A percentile compares a stretch with the other conserved stretches of the same genome.
Evolutionary conservation across 1,139 yeast genomes (phyloP).

Genomic region (Yamadazyma triangularis): DNA sequence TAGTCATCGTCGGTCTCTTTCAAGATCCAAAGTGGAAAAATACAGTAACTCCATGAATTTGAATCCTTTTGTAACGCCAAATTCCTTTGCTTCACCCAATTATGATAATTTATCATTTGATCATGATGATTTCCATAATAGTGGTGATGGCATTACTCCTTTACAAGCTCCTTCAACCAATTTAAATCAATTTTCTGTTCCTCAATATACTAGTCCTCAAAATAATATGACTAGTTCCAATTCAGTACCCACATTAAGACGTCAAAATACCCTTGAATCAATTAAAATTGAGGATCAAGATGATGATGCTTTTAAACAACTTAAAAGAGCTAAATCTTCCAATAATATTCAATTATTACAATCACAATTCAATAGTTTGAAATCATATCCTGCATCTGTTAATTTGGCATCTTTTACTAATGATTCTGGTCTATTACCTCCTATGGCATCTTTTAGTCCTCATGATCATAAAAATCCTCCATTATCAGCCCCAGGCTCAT

Average conservation of each 20-base stretch:
- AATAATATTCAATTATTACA: slow-evolving; percentile 11
- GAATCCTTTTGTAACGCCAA: slow-evolving; percentile 46
- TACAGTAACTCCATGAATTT: slow-evolving; percentile 13
- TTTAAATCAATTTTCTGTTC: slow-evolving; percentile 2
- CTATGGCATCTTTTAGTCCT: slow-evolving; percentile 31
- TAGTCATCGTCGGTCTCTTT: slow-evolving; percentile 15
- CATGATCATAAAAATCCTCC: background rate
- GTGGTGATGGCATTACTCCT: slow-evolving; percentile 17
- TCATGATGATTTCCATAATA: slow-evolving; percentile 19
- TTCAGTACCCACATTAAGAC: slow-evolving; percentile 12
- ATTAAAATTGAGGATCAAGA: slow-evolving; percentile 39
- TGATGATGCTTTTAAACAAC: slow-evolving; percentile 42
- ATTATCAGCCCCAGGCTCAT: slow-evolving; percentile 2
- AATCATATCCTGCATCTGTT: slow-evolving; percentile 36
- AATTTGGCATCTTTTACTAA: slow-evolving; percentile 30
- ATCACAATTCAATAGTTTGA: slow-evolving; percentile 19
- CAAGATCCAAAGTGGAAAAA: slow-evolving; percentile 11
- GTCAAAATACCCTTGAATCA: slow-evolving; percentile 26
- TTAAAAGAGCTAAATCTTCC: slow-evolving; percentile 35
- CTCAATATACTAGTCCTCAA: slow-evolving; percentile 4
- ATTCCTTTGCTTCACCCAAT: slow-evolving; percentile 36
- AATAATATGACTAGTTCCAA: slow-evolving; percentile 2
- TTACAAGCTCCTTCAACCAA: slow-evolving; percentile 23
- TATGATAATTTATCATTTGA: slow-evolving; percentile 25
- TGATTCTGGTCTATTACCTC: slow-evolving; percentile 28